Conservation (phyloP, 129 eudicot genomes). For the Lactuca saligna region DNA sequence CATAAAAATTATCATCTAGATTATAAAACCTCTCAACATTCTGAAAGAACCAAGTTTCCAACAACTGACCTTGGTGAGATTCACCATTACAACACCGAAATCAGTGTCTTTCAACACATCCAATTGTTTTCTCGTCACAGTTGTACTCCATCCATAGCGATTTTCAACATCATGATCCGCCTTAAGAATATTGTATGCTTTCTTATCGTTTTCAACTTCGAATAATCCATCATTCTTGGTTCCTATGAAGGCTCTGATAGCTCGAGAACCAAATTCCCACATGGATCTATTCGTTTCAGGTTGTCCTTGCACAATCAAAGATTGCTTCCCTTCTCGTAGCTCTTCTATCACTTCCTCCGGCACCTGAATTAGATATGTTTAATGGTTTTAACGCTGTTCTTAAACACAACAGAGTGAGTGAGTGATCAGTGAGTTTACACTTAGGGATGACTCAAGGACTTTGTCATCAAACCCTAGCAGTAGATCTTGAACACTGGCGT, state of each 20-base stretch:
- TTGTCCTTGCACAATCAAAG: constrained; percentile 51
- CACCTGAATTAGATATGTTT: constrained; percentile 34
- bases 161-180: constrained; percentile 54
- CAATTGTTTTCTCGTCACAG: constrained; percentile 45
- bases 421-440: constrained; percentile 29
- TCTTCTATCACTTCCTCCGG: constrained; percentile 62
- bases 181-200: constrained; percentile 41
- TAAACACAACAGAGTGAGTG: neutral
- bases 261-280: constrained; percentile 41
- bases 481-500: constrained; percentile 58
- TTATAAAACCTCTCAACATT: neutral
- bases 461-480: constrained; percentile 68
- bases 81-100: constrained; percentile 78
- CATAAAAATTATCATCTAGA: neutral
- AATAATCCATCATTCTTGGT: constrained; percentile 22
- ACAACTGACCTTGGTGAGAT: constrained; percentile 52
- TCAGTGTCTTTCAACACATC: constrained; percentile 41
- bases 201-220: constrained; percentile 40
- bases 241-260: constrained; percentile 33
- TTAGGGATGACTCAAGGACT: constrained; percentile 61
- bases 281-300: constrained; percentile 18
- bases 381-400: neutral
- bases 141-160: constrained; percentile 66
- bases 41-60: neutral
- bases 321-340: constrained; percentile 43